These are phyloP conservation scores for Sarocladiaceae sp. DNA, from an alignment of 2,329 filamentous ascomycete genomes.

Conservation along the genomic window DNA sequence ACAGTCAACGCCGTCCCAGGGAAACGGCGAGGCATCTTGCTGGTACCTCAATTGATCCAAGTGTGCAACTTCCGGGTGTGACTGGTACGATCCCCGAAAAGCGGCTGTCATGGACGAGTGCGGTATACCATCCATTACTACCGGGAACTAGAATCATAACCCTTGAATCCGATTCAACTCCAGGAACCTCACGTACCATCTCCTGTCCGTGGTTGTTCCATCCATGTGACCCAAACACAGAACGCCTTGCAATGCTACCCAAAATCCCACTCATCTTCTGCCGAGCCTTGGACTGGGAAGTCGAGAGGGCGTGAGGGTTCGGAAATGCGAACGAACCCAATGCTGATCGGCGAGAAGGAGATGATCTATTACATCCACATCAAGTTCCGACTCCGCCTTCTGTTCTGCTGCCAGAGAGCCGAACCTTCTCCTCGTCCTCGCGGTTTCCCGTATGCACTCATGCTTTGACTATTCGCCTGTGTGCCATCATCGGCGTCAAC, in stretches of 20 bases:
- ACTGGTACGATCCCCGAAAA: too few relatives aligned
- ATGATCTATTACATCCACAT: slow-evolving; percentile 14
- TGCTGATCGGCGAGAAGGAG: neutral
- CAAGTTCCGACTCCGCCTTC: slow-evolving; percentile 13
- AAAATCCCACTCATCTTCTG: neutral
- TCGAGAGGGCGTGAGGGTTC: neutral
- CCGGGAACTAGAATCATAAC: too few relatives aligned
- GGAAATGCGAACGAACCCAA: neutral
- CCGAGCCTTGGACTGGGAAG: neutral
- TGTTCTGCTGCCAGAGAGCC: slow-evolving; percentile 15
- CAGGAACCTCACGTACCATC: too few relatives aligned
- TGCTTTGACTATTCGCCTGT: slow-evolving; percentile 6
- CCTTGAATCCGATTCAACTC: too few relatives aligned
- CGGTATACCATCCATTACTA: too few relatives aligned
- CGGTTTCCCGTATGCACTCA: slow-evolving; percentile 1
- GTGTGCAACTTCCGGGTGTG: too few relatives aligned
- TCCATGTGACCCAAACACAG: too few relatives aligned
- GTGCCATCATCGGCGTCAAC: slow-evolving; percentile 1
- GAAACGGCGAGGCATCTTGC: too few relatives aligned
- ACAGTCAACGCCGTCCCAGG: too few relatives aligned
- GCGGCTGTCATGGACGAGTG: too few relatives aligned
- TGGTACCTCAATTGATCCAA: too few relatives aligned
- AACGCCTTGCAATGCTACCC: slow-evolving; percentile 2
- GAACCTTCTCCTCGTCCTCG: slow-evolving; percentile 8
- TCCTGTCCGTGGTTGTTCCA: too few relatives aligned